phyloP scores from a whole-genome alignment of 192 early-diverging fungal species.

The Phycomyces blakesleeanus region DNA sequence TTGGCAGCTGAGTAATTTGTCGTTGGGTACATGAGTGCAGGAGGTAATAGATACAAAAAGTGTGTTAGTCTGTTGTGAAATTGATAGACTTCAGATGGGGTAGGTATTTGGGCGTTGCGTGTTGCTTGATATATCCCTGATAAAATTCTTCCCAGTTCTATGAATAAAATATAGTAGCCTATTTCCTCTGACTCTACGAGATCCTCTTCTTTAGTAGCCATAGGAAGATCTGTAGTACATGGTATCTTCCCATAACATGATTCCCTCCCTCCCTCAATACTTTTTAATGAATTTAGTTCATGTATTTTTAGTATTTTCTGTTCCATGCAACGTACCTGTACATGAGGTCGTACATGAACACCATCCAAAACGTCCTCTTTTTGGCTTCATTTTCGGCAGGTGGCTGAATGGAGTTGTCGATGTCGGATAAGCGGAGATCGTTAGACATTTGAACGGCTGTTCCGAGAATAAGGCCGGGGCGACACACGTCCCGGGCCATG shows the following conservation, averaged over 20 bases:
- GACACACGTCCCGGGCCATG: constrained; percentile 6
- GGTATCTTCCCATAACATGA: neutral
- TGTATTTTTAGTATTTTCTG: neutral
- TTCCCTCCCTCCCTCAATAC: constrained; percentile 10
- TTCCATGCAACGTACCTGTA: constrained; percentile 12
- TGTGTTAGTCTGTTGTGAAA: neutral
- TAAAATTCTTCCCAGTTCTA: neutral
- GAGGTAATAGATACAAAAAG: constrained; percentile 1
- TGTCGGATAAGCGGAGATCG: too few relatives aligned
- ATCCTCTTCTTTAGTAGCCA: constrained; percentile 1
- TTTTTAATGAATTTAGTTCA: neutral
- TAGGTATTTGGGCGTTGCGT: neutral
- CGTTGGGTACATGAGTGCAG: neutral
- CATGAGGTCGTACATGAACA: constrained; percentile 13
- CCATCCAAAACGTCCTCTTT: constrained; percentile 19
- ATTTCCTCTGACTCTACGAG: constrained; percentile 4
- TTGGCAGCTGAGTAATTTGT: too few relatives aligned
- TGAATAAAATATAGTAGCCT: neutral
- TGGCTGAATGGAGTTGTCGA: neutral
- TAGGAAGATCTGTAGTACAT: neutral
- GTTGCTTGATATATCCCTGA: neutral
- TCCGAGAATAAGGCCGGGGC: constrained; percentile 4
- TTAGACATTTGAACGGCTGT: neutral
- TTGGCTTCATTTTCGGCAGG: constrained; percentile 8
- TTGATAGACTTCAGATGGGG: neutral